Evolutionary conservation across 345 rosid genomes (phyloP), one percentile per base, ranked within the genome.

Genomic region (Melaleuca quinquenervia): DNA sequence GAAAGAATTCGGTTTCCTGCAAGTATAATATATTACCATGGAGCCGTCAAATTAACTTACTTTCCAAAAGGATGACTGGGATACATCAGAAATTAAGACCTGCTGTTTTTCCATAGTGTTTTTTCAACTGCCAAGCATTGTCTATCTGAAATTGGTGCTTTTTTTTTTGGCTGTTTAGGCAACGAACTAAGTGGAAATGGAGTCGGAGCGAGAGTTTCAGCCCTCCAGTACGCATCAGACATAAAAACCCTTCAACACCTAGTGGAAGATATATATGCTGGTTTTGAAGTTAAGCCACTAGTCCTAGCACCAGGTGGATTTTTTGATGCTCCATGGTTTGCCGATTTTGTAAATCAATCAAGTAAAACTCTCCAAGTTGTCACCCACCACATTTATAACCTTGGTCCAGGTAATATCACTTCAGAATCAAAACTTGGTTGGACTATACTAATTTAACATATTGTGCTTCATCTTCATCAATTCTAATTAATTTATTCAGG

Each of bases 351-450:
- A 50, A 62, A 89, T 16, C 89, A 86, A 89, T 54, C 92, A n/a
- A 74, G 88, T 44, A 74, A 85, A 51, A 87, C 90, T 84, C 90
- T 91, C 50, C 91, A 94, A 87, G 95, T 87, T 5, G 92, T 90
- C 88, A 90, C 93, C 13, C 95, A 94, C 21, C 96, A 94, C 88
- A 93, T 94, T 55, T 94, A 94, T 86, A 93, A 94, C 88, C 93
- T 94, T 41, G 95, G 96, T 20, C 75, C 91, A 85, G 93, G 93
- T 91, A 87, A 70, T 70, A 9, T 36, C 80, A 70, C 8, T 70
- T 70, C 80, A 70, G 48, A 70, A 70, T 18, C 80, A 70, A 1
- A 70, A 26, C 80, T 70, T 2, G 32, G 26, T 16, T 36, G 48
- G 11, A 18, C 80, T 18, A 21, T 36, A 18, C 4, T 70, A 32